Evolutionary conservation across 495 filamentous ascomycete genomes (phyloP), one percentile per base, ranked within the genome.

Genomic region (Xylaria sp.): DNA sequence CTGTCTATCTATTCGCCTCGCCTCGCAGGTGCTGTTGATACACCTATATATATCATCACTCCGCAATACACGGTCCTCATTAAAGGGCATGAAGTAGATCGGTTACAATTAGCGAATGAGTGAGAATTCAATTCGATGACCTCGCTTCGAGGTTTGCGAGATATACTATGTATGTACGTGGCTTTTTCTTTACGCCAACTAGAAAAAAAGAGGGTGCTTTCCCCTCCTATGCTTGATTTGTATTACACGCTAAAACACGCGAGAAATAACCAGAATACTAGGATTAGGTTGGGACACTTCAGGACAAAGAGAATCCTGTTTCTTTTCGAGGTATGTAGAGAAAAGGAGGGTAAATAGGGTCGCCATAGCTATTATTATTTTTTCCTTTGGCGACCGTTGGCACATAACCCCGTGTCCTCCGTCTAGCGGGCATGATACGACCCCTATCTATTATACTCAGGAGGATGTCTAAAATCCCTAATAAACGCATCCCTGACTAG

Each of bases 401-500:
- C 9, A 52, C 8, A 19, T 52, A 52, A 11, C 24, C 52, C 26
- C 1, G 26, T 31, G 52, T 55, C 12, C 26, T 55, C 14, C 52
- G 31, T 55, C 52, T 55, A 55, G 9, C 31, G 1, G 26, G 12
- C 31, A 26, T 14, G 26, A 17, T 55, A 26, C 26, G 7, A 24
- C 46, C 24, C 46, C 46, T 3, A 19, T 68, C 66, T 68, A 44
- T 59, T 43, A 44, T 65, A 52, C 46, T 43, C 37, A 67, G 37
- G 33, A 57, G 12, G 17, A 46, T 62, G 29, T 63, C n/a, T 46
- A 12, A 55, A 55, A 3, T 17, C 31, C 35, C 19, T 17, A 8
- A 48, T 69, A 24, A 44, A 43, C 33, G 24, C 19, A 40, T 35
- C 33, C 26, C 19, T 33, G 14, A 12, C 26, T 70, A 86, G 46